Percentiles rank a stretch among this genome's conserved stretches.
Evolutionary conservation across 192 early-diverging fungal genomes (phyloP).

Genomic region (Coemansia sp.): DNA sequence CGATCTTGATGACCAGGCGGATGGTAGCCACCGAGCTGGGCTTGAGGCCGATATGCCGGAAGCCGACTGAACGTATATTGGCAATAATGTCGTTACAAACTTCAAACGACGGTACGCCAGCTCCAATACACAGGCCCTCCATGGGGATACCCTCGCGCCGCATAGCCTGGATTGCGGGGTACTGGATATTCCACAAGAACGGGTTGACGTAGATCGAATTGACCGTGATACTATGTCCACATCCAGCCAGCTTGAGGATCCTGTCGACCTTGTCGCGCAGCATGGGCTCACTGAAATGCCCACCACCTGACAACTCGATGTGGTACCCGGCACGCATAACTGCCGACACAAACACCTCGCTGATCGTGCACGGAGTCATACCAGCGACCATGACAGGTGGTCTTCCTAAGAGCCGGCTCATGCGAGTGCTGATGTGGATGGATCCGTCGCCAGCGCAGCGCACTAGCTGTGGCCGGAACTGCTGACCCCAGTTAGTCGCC

Average conservation of each 20-base stretch:
- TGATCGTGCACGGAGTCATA: slow-evolving; percentile 89
- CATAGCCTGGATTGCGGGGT: slow-evolving; percentile 79
- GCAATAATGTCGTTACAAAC: slow-evolving; percentile 78
- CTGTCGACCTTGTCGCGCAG: slow-evolving; percentile 72
- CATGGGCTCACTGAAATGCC: slow-evolving; percentile 76
- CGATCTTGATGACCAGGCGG: slow-evolving; percentile 84
- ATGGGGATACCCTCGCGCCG: slow-evolving; percentile 85
- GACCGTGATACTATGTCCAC: slow-evolving; percentile 75
- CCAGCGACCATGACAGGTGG: slow-evolving; percentile 95
- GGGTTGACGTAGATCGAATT: slow-evolving; percentile 93
- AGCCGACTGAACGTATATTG: slow-evolving; percentile 73
- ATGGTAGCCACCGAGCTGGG: slow-evolving; percentile 79
- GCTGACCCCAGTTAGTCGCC: slow-evolving; percentile 82
- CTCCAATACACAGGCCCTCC: slow-evolving; percentile 89
- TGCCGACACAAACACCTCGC: slow-evolving; percentile 78
- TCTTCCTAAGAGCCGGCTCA: slow-evolving; percentile 73
- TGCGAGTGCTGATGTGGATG: slow-evolving; percentile 80
- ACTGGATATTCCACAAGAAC: slow-evolving; percentile 82
- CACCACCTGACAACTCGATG: slow-evolving; percentile 89
- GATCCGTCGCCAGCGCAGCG: slow-evolving; percentile 58
- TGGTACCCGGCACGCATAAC: slow-evolving; percentile 90
- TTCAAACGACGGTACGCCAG: slow-evolving; percentile 87
- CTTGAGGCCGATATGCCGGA: slow-evolving; percentile 84
- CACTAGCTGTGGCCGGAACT: slow-evolving; percentile 83
- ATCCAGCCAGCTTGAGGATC: slow-evolving; percentile 75